Percentiles rank a stretch among this genome's conserved stretches.
These are phyloP conservation scores for Saccharomycopsis sp. DNA, from an alignment of 805 yeast genomes.

Conservation along the genomic window DNA sequence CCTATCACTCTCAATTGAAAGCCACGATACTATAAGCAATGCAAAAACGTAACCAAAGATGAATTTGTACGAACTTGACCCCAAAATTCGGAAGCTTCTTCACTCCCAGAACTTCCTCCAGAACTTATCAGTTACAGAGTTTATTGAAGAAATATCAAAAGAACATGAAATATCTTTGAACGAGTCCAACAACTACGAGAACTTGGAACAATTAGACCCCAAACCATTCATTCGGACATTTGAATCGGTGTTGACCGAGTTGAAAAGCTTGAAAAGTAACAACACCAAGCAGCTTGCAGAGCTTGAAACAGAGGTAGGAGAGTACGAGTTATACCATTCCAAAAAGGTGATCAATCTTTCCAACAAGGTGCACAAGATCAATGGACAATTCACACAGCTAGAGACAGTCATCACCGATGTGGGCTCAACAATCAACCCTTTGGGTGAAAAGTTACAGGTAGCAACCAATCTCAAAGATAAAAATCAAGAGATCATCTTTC, in stretches of 20 bases:
- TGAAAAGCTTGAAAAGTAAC: constrained; percentile 54
- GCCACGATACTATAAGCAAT: too few species aligned
- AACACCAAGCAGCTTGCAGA: constrained; percentile 43
- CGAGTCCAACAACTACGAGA: constrained; percentile 23
- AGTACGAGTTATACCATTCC: constrained; percentile 61
- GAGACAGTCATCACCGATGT: constrained; percentile 51
- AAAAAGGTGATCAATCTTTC: constrained; percentile 54
- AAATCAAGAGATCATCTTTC: constrained; percentile 61
- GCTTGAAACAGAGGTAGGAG: constrained; percentile 51
- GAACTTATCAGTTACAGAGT: constrained; percentile 68
- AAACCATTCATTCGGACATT: constrained; percentile 92
- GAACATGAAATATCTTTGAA: constrained; percentile 44
- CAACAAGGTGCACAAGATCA: constrained; percentile 39
- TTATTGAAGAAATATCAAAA: constrained; percentile 71
- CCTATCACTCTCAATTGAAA: too few species aligned
- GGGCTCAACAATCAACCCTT: constrained; percentile 54
- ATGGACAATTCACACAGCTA: constrained; percentile 41
- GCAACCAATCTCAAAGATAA: constrained; percentile 69
- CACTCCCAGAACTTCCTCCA: constrained; percentile 27
- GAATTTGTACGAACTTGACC: constrained; percentile 21
- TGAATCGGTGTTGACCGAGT: constrained; percentile 73
- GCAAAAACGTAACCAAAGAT: constrained; percentile 1
- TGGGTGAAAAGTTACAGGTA: constrained; percentile 60
- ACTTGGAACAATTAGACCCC: constrained; percentile 54
- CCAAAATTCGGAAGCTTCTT: constrained; percentile 14